Conservation (phyloP, 1,284 basidiomycete genomes). For the Ceratobasidium sp. region DNA sequence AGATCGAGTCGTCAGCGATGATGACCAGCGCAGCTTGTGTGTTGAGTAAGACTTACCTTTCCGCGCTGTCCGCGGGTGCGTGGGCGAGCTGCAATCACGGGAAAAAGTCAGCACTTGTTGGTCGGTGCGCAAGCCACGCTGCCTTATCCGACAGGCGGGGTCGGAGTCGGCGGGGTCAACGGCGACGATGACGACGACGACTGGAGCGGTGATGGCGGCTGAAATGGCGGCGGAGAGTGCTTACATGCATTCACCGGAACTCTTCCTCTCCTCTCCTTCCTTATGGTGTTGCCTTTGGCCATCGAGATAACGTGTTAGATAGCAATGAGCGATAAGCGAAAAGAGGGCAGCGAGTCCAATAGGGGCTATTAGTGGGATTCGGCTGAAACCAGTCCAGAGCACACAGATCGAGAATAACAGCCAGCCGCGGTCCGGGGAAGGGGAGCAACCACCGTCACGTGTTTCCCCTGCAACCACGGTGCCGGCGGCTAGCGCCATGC, state of each 20-base stretch:
- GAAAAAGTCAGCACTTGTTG: slow-evolving; percentile 14
- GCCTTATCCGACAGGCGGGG: neutral
- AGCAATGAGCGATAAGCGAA: neutral
- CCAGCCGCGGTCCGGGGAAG: slow-evolving; percentile 12
- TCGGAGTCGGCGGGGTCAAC: neutral
- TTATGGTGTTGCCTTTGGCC: slow-evolving; percentile 19
- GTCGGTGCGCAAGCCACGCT: neutral
- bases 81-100: slow-evolving; percentile 5
- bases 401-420: slow-evolving; percentile 24
- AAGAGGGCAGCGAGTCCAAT: neutral
- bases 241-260: slow-evolving; percentile 17
- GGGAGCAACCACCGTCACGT: slow-evolving; percentile 14
- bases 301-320: slow-evolving; percentile 10
- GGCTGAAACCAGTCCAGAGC: neutral
- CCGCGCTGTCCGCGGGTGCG: slow-evolving; percentile 26
- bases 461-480: too few species aligned
- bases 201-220: neutral
- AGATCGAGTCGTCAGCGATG: slow-evolving; percentile 7
- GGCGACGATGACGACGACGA: neutral
- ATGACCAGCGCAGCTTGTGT: neutral
- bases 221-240: neutral
- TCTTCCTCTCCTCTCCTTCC: slow-evolving; percentile 25
- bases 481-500: too few species aligned
- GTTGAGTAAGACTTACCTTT: slow-evolving; percentile 5
- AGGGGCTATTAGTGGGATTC: neutral